A percentile compares a stretch with the other conserved stretches of the same genome.
phyloP scores from a whole-genome alignment of 768 basidiomycete species.

The Termitomyces sp. region DNA sequence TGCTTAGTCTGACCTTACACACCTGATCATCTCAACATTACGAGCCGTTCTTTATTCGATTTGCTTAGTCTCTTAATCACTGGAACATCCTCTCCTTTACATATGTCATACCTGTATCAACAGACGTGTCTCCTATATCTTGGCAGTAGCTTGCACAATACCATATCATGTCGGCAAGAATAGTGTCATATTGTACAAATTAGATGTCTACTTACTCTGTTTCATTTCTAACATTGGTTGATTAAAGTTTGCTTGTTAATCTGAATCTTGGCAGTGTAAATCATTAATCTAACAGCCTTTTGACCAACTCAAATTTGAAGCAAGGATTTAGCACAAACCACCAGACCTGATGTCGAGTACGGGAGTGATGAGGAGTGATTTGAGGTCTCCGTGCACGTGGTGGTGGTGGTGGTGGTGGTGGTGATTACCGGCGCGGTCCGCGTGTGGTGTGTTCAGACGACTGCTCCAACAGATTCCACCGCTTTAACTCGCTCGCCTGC shows the following conservation, averaged over 20 bases:
- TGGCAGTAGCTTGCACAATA: background rate
- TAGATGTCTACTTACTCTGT: constrained; percentile 6
- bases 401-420: no score
- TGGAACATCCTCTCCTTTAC: constrained; percentile 2
- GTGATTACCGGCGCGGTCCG: no score
- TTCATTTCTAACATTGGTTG: background rate
- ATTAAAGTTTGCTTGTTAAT: no score
- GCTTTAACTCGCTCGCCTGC: no score
- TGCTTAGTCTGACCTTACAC: background rate
- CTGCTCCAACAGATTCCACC: no score
- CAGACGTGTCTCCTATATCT: constrained; percentile 4
- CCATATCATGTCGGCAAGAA: constrained; percentile 4
- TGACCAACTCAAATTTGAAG: no score
- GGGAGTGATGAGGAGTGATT: no score
- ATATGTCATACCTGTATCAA: constrained; percentile 8
- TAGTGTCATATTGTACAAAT: constrained; percentile 19
- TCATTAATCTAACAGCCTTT: no score
- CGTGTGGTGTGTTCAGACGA: no score
- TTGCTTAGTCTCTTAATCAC: constrained; percentile 12
- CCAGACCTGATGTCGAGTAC: no score
- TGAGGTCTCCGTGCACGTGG: no score
- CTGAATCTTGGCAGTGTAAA: background rate
- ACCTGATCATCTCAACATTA: constrained; percentile 4
- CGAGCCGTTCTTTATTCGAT: constrained; percentile 13
- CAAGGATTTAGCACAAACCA: no score